phyloP scores from a whole-genome alignment of 768 basidiomycete species.

The Tricholomella constricta region DNA sequence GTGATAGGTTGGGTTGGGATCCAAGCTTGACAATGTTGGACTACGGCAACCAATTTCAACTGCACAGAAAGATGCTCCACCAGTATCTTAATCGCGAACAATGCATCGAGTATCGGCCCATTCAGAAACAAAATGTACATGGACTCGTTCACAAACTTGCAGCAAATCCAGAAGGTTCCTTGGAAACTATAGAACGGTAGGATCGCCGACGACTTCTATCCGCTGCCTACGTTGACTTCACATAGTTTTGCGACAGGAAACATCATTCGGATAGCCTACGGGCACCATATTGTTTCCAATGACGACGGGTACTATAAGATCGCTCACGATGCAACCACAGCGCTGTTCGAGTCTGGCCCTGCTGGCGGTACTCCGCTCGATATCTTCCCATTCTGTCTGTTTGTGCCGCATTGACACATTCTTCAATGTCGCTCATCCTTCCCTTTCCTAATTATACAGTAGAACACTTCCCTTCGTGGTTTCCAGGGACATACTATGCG shows the following conservation, averaged over 20 bases:
- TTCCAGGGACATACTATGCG: slow-evolving; percentile 22
- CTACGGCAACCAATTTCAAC: slow-evolving; percentile 8
- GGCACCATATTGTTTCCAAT: slow-evolving; percentile 14
- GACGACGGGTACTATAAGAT: slow-evolving; percentile 18
- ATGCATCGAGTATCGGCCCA: slow-evolving; percentile 4
- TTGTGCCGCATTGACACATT: too few species aligned
- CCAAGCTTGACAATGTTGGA: slow-evolving; percentile 1
- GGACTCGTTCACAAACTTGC: slow-evolving; percentile 2
- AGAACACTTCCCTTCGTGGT: slow-evolving; percentile 19
- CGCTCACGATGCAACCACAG: slow-evolving; percentile 3
- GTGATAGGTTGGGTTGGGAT: slow-evolving; percentile 6
- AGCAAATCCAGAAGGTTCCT: background rate
- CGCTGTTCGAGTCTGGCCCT: slow-evolving; percentile 4
- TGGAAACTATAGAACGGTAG: background rate
- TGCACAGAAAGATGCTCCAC: slow-evolving; percentile 13
- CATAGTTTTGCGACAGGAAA: slow-evolving; percentile 18
- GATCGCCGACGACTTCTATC: background rate
- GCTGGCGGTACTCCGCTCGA: slow-evolving; percentile 14
- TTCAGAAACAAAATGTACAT: slow-evolving; percentile 9
- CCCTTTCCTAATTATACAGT: too few species aligned
- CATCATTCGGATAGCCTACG: slow-evolving; percentile 16
- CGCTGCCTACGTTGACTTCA: background rate
- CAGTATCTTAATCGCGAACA: slow-evolving; percentile 6
- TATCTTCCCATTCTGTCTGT: slow-evolving; percentile 21
- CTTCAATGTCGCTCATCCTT: too few species aligned